Evolutionary conservation across 2,329 filamentous ascomycete species (phyloP), one percentile per base, ranked within the genome.

Genomic region (Allantophomopsis cytisporea): DNA sequence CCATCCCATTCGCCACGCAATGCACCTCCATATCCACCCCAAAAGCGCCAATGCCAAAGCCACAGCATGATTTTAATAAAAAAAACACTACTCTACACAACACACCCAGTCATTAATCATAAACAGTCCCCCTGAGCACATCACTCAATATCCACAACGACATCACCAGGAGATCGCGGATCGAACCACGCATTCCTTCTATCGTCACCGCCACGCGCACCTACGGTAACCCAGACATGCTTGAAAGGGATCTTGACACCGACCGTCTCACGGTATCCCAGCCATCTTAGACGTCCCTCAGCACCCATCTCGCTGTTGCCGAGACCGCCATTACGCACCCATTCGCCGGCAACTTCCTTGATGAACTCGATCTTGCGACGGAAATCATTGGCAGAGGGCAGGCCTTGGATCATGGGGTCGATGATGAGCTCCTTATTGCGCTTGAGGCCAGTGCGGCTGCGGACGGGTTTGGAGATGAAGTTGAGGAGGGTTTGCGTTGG

Each of bases 331-430:
- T 81, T 79, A 40, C 55, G 51, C 11, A 76, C 71, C 83, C 83
- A 89, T 55, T 85, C 80, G 46, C 69, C 70, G 10, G 86, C 68
- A 13, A 85, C 69, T 38, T 69, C 61, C 47, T 71, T 68, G 50
- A 88, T 74, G 54, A 88, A 88, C 43, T 76, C 70, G 41, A 89
- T 70, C 63, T 89, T 89, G 49, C 67, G 68, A 28, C 78, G 73
- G 54, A 89, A 74, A 47, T 79, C 73, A 55, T 89, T 89, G 32
- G 80, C 78, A 15, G 72, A 69, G 0, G 83, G 79, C 41, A 85
- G 74, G 41, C 69, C 66, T 54, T 78, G 73, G 12, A 78, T 59
- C 52, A 73, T 69, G 0, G 70, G 64, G 36, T 69, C 65, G 47
- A 80, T 80, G 45, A 77, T 71, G 8, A 75, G 73, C 21, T 45